Conservation (phyloP, 1,284 basidiomycete species). For the Earliella scabrosa region DNA sequence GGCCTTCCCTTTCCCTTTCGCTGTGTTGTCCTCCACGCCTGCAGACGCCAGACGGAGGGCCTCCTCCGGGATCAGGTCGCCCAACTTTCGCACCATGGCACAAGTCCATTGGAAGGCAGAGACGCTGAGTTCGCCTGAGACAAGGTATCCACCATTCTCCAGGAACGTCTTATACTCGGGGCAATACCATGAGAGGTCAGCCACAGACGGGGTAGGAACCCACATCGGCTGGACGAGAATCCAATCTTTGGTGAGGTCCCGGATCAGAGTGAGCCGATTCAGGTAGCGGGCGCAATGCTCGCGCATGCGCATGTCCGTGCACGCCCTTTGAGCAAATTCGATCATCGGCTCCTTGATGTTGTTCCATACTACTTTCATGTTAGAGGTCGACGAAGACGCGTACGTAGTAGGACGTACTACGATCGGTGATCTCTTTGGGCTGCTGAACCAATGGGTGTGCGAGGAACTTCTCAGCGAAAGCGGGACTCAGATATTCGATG, state of each 20-base stretch:
- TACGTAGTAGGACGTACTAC: slow-evolving; percentile 15
- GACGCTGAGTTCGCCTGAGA: not conserved
- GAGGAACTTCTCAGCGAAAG: slow-evolving; percentile 10
- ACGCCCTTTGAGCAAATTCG: slow-evolving; percentile 11
- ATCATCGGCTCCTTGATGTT: slow-evolving; percentile 25
- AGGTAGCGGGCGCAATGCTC: slow-evolving; percentile 16
- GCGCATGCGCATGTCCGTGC: slow-evolving; percentile 16
- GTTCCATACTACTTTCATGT: slow-evolving; percentile 24
- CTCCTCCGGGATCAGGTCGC: not conserved
- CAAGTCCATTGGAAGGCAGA: not conserved
- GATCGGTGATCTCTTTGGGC: slow-evolving; percentile 22
- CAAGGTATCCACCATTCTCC: not conserved
- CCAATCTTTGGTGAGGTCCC: slow-evolving; percentile 11
- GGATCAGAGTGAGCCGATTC: slow-evolving; percentile 14
- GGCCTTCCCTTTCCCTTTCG: no score
- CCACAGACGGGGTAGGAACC: slow-evolving; percentile 8
- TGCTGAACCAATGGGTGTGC: slow-evolving; percentile 21
- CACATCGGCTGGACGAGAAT: slow-evolving; percentile 10
- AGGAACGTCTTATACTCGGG: slow-evolving; percentile 10
- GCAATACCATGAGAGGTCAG: slow-evolving; percentile 22
- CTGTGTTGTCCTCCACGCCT: no score
- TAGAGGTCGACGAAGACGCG: no score
- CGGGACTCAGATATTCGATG: slow-evolving; percentile 10
- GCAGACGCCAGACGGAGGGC: not conserved
- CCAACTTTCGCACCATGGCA: not conserved